Conservation (phyloP, 2,329 filamentous ascomycete species). For the Cladosporium sp. region DNA sequence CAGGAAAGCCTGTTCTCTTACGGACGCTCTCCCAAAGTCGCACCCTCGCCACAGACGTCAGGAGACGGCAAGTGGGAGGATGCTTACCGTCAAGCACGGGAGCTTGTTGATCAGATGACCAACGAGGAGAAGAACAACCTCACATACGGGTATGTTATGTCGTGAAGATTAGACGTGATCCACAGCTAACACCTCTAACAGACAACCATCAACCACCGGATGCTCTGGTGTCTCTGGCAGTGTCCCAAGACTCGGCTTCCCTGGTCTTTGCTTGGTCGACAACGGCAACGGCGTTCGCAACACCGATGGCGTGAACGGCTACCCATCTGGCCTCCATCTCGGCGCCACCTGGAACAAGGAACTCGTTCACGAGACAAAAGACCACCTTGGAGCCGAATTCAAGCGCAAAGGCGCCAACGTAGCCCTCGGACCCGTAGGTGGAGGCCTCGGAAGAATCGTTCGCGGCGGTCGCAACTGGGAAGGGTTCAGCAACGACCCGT, state of each 20-base stretch:
- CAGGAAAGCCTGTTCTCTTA: slow-evolving; percentile 36
- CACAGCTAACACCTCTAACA: background rate
- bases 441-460: slow-evolving; percentile 36
- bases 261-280: slow-evolving; percentile 45
- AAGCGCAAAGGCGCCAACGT: slow-evolving; percentile 38
- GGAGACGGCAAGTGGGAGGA: slow-evolving; percentile 49
- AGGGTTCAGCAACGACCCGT: slow-evolving; percentile 30
- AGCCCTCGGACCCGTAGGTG: slow-evolving; percentile 50
- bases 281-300: slow-evolving; percentile 41
- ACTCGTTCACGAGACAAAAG: slow-evolving; percentile 39
- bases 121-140: slow-evolving; percentile 41
- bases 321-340: slow-evolving; percentile 41
- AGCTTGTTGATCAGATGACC: slow-evolving; percentile 39
- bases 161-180: slow-evolving; percentile 3
- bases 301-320: slow-evolving; percentile 39
- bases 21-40: slow-evolving; percentile 33
- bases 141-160: slow-evolving; percentile 37
- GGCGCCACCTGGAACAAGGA: slow-evolving; percentile 54
- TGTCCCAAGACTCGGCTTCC: slow-evolving; percentile 43
- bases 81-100: slow-evolving; percentile 36
- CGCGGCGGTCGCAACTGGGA: slow-evolving; percentile 39
- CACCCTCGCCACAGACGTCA: slow-evolving; percentile 33
- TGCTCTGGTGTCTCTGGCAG: slow-evolving; percentile 77
- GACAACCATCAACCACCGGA: slow-evolving; percentile 26
- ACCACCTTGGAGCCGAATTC: slow-evolving; percentile 39